Percentiles rank a stretch among this genome's conserved stretches.
Evolutionary conservation across 1,139 yeast genomes (phyloP).

Genomic region (Geotrichum europaeum): DNA sequence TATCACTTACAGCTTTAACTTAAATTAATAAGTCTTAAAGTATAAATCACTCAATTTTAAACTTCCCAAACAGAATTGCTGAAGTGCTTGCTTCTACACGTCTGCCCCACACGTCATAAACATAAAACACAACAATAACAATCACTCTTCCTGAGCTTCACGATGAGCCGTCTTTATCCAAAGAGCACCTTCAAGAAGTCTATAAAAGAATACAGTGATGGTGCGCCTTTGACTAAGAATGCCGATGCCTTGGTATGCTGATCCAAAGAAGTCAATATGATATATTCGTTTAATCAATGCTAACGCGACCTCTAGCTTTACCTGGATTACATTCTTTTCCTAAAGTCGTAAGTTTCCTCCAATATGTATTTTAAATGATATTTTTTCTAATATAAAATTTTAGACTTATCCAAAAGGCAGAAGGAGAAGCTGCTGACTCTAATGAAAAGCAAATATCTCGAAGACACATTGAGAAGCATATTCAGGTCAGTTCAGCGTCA

Average conservation of each 20-base stretch:
- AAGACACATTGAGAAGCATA: constrained; percentile 9
- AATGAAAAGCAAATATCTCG: constrained; percentile 10
- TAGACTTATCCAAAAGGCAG: constrained; percentile 11
- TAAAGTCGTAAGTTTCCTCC: constrained; percentile 6
- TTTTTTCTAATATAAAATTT: not conserved
- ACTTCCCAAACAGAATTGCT: not conserved
- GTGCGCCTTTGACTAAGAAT: constrained; percentile 9
- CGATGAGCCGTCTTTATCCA: constrained; percentile 4
- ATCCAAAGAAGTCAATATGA: not conserved
- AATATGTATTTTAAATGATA: not conserved
- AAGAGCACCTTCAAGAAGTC: constrained; percentile 6
- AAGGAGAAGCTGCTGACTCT: constrained; percentile 6
- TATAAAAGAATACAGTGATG: constrained; percentile 9
- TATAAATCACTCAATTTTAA: not conserved
- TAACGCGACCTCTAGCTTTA: constrained; percentile 2
- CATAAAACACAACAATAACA: not conserved
- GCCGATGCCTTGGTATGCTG: constrained; percentile 10
- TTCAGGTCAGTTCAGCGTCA: constrained; percentile 1
- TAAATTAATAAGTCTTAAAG: too few species aligned
- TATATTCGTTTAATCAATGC: not conserved
- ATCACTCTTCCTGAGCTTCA: not conserved
- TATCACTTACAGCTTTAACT: too few species aligned
- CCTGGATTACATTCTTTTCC: constrained; percentile 12
- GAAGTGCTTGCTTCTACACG: too few species aligned
- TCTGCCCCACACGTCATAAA: too few species aligned